Evolutionary conservation across 2,329 filamentous ascomycete genomes (phyloP).

Genomic region (Cordyceps pruinosa): DNA sequence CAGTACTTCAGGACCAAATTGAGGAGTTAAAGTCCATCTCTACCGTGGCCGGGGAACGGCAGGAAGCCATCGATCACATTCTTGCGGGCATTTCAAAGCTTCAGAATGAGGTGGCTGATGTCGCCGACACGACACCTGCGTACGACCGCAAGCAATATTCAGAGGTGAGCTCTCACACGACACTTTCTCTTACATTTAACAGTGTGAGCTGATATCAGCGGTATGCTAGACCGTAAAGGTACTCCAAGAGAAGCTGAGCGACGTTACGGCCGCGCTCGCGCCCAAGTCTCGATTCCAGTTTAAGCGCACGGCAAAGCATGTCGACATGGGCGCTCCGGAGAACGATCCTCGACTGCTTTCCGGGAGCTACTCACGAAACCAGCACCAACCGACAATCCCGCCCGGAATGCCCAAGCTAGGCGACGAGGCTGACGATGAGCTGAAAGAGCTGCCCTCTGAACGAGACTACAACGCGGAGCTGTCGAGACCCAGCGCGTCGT

Average conservation of each 20-base stretch:
- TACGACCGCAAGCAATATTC: constrained; percentile 86
- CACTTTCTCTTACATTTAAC: no score
- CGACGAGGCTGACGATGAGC: constrained; percentile 20
- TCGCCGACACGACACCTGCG: constrained; percentile 71
- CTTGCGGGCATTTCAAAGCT: constrained; percentile 72
- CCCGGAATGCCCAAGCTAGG: not conserved
- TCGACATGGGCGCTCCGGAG: constrained; percentile 36
- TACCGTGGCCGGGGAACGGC: constrained; percentile 61
- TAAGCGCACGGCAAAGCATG: constrained; percentile 38
- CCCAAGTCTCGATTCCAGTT: constrained; percentile 82
- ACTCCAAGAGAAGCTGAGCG: constrained; percentile 70
- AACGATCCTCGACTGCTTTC: constrained; percentile 38
- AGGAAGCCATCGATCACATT: constrained; percentile 74
- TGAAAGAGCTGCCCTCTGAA: constrained; percentile 7
- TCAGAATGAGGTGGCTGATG: constrained; percentile 79
- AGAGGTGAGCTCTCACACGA: constrained; percentile 45
- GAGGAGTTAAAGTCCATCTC: constrained; percentile 56
- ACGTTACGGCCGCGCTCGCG: constrained; percentile 58
- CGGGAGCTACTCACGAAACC: constrained; percentile 26
- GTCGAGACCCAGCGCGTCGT: constrained; percentile 28
- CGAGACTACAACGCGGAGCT: constrained; percentile 53
- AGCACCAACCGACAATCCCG: constrained; percentile 13
- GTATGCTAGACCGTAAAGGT: constrained; percentile 63
- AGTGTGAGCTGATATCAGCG: not conserved
- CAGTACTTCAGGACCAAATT: constrained; percentile 74